Conservation (phyloP, 176 grass and related monocot species). For the Musa troglodytarum region DNA sequence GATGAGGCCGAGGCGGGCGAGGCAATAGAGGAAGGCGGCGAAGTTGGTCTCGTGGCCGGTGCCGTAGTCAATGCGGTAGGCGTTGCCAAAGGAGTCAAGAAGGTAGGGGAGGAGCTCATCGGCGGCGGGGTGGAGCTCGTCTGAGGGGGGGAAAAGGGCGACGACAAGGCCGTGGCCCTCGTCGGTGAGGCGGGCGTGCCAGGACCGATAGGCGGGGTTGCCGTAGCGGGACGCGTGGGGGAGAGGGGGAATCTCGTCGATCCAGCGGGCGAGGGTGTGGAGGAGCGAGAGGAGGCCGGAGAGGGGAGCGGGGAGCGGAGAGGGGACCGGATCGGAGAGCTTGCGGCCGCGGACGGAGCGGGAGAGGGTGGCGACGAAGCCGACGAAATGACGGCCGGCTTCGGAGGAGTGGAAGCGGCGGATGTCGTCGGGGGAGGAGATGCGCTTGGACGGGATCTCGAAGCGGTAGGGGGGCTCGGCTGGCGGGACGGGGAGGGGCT, state of each 20-base stretch:
- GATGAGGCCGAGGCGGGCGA: constrained; percentile 60
- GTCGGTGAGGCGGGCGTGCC: constrained; percentile 57
- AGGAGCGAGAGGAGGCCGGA: constrained; percentile 46
- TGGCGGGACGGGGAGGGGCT: constrained; percentile 42
- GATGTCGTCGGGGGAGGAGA: constrained; percentile 52
- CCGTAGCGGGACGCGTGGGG: constrained; percentile 70
- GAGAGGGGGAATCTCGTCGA: constrained; percentile 50
- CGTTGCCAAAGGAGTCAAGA: constrained; percentile 87
- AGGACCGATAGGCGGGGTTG: constrained; percentile 76
- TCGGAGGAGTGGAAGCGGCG: constrained; percentile 48
- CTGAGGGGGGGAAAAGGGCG: constrained; percentile 21
- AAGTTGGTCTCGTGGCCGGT: constrained; percentile 95
- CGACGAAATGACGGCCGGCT: constrained; percentile 64
- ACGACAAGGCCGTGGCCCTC: constrained; percentile 35
- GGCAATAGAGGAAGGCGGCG: constrained; percentile 87
- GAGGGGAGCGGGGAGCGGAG: constrained; percentile 39
- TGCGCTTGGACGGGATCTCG: constrained; percentile 45
- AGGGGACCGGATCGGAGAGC: constrained; percentile 56
- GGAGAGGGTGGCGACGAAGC: constrained; percentile 73
- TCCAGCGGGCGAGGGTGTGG: constrained; percentile 36
- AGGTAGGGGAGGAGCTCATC: constrained; percentile 75
- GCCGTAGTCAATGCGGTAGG: constrained; percentile 74
- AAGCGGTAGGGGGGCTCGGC: constrained; percentile 46
- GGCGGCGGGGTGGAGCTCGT: constrained; percentile 35
- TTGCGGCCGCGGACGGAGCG: constrained; percentile 59